These are phyloP conservation scores for Pseudozyma thailandica DNA, from an alignment of 1,284 basidiomycete genomes.

Conservation along the genomic window DNA sequence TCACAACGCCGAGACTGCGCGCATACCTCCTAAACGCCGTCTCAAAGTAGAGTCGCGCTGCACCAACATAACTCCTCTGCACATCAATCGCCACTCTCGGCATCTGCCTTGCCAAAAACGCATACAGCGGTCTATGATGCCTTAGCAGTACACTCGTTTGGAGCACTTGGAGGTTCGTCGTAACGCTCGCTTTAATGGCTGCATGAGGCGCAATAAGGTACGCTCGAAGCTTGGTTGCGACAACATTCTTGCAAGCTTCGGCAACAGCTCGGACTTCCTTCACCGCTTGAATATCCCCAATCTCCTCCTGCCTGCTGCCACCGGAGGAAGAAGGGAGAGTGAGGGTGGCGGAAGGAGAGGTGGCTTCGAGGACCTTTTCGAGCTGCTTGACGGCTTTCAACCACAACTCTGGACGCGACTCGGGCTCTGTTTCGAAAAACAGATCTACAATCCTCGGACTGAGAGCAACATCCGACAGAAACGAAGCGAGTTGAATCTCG, in stretches of 20 bases:
- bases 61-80: constrained; percentile 84
- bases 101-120: constrained; percentile 85
- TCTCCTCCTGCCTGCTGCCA: not conserved
- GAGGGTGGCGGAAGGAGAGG: constrained; percentile 72
- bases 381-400: constrained; percentile 81
- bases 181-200: constrained; percentile 83
- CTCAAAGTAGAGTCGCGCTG: constrained; percentile 91
- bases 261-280: constrained; percentile 82
- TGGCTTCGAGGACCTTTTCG: constrained; percentile 78
- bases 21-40: constrained; percentile 92
- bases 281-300: constrained; percentile 73
- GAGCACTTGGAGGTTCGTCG: constrained; percentile 90
- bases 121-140: constrained; percentile 76
- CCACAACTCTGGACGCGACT: constrained; percentile 73
- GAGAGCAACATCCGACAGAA: constrained; percentile 83
- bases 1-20: constrained; percentile 70
- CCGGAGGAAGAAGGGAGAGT: not conserved
- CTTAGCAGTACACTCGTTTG: constrained; percentile 89
- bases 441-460: constrained; percentile 81
- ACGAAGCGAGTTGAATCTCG: constrained; percentile 82
- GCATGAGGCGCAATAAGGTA: constrained; percentile 86
- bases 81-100: constrained; percentile 86
- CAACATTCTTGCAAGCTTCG: constrained; percentile 86
- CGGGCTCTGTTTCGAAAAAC: constrained; percentile 82
- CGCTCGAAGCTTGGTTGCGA: constrained; percentile 81